A percentile compares a stretch with the other conserved stretches of the same genome.
Evolutionary conservation across 352 stramenopile genomes (phyloP).

Genomic region (Globisporangium nagaii): DNA sequence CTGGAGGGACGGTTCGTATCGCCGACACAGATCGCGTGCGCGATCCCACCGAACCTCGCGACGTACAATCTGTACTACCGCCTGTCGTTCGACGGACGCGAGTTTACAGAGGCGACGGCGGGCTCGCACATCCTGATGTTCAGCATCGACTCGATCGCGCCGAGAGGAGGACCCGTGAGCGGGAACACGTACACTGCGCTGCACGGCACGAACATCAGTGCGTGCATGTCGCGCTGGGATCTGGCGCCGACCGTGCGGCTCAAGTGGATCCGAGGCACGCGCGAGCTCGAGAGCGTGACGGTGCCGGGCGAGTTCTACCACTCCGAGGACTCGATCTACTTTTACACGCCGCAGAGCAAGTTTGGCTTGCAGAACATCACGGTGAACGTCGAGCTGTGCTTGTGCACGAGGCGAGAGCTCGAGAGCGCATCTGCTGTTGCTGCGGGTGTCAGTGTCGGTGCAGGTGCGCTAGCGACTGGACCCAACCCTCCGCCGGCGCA

Average conservation of each 20-base stretch:
- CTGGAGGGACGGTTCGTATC: slow-evolving; percentile 37
- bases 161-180: slow-evolving; percentile 53
- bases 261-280: slow-evolving; percentile 48
- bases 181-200: slow-evolving; percentile 68
- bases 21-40: slow-evolving; percentile 25
- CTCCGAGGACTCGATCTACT: slow-evolving; percentile 60
- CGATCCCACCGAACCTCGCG: slow-evolving; percentile 37
- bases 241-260: slow-evolving; percentile 35
- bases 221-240: slow-evolving; percentile 25
- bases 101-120: slow-evolving; percentile 35
- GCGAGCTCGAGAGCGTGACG: slow-evolving; percentile 55
- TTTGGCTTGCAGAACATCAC: slow-evolving; percentile 69
- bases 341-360: slow-evolving; percentile 71
- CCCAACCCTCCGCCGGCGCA: neutral
- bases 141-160: slow-evolving; percentile 40
- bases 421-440: neutral
- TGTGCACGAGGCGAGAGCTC: slow-evolving; percentile 13
- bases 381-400: slow-evolving; percentile 43
- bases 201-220: slow-evolving; percentile 52
- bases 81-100: slow-evolving; percentile 46
- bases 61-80: slow-evolving; percentile 66
- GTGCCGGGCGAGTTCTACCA: slow-evolving; percentile 56
- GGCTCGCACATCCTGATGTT: slow-evolving; percentile 43
- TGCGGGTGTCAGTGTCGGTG: neutral
- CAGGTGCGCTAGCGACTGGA: neutral